These are phyloP conservation scores for Claviceps capensis DNA, from an alignment of 2,329 filamentous ascomycete species.

Conservation along the genomic window DNA sequence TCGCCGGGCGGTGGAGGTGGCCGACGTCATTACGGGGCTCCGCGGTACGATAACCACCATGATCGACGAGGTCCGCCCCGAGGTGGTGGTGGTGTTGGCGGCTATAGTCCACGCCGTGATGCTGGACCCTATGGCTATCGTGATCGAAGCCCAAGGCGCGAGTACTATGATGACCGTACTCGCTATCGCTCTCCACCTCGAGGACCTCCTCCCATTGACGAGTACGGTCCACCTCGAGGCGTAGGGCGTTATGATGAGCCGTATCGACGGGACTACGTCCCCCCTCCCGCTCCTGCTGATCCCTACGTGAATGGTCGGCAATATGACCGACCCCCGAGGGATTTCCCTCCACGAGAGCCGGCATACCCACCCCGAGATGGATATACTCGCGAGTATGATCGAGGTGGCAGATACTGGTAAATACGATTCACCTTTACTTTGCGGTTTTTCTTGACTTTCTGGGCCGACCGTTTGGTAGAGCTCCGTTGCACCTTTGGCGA, in stretches of 20 bases:
- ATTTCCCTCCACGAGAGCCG: constrained; percentile 32
- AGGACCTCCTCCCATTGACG: constrained; percentile 50
- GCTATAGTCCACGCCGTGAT: constrained; percentile 64
- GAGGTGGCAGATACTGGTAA: constrained; percentile 38
- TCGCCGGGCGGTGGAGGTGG: constrained; percentile 37
- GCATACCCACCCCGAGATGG: constrained; percentile 25
- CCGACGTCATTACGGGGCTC: constrained; percentile 49
- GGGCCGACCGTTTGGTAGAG: constrained; percentile 1
- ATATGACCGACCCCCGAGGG: constrained; percentile 42
- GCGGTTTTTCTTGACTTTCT: background rate
- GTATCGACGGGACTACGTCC: constrained; percentile 57
- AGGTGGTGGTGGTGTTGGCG: constrained; percentile 40
- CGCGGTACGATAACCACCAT: constrained; percentile 63
- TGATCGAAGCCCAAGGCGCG: constrained; percentile 71
- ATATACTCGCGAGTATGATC: constrained; percentile 35
- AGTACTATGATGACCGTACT: constrained; percentile 78
- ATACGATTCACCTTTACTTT: constrained; percentile 12
- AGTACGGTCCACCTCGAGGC: constrained; percentile 57
- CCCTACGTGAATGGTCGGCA: constrained; percentile 44
- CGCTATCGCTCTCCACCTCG: constrained; percentile 71
- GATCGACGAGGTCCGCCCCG: constrained; percentile 58
- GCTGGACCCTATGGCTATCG: constrained; percentile 63
- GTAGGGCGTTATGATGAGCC: constrained; percentile 55
- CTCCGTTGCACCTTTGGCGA: constrained; percentile 6
- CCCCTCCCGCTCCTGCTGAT: constrained; percentile 49